A percentile compares a stretch with the other conserved stretches of the same genome.
phyloP scores from a whole-genome alignment of 2,329 filamentous ascomycete species.

The Xylaria sp. region DNA sequence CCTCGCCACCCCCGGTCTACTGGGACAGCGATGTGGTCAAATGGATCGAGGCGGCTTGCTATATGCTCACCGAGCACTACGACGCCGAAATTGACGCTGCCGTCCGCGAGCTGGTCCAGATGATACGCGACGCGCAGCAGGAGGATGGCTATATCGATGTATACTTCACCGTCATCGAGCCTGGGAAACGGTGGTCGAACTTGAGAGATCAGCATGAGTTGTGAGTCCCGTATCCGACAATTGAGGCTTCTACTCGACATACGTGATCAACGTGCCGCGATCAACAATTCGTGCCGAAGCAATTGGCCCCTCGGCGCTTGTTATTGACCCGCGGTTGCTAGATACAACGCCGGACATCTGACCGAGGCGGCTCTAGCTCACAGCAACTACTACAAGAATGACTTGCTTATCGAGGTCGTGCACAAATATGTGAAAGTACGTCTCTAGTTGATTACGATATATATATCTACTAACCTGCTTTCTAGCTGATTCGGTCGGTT shows the following conservation, averaged over 20 bases:
- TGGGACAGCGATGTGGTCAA: slow-evolving; percentile 63
- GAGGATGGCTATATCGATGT: slow-evolving; percentile 68
- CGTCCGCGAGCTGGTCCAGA: slow-evolving; percentile 60
- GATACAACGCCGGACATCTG: slow-evolving; percentile 66
- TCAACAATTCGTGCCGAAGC: background rate
- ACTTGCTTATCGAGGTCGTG: slow-evolving; percentile 57
- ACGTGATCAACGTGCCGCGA: background rate
- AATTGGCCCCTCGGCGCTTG: background rate
- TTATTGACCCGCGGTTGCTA: slow-evolving; percentile 32
- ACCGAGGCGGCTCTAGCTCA: slow-evolving; percentile 66
- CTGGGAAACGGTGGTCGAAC: slow-evolving; percentile 61
- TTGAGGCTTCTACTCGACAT: background rate
- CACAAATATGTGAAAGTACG: slow-evolving; percentile 54
- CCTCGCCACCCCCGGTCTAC: slow-evolving; percentile 63
- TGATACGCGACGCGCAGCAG: slow-evolving; percentile 62
- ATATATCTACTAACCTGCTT: background rate
- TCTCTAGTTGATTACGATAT: background rate
- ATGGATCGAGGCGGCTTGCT: slow-evolving; percentile 68
- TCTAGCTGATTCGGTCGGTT: slow-evolving; percentile 49
- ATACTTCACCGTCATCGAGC: slow-evolving; percentile 65
- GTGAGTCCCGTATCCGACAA: slow-evolving; percentile 41
- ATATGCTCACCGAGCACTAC: slow-evolving; percentile 52
- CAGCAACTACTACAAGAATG: slow-evolving; percentile 56
- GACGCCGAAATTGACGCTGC: slow-evolving; percentile 55
- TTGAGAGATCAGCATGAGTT: slow-evolving; percentile 67